Evolutionary conservation across 768 basidiomycete species (phyloP).

Genomic region (Podaxis carcinomalis): DNA sequence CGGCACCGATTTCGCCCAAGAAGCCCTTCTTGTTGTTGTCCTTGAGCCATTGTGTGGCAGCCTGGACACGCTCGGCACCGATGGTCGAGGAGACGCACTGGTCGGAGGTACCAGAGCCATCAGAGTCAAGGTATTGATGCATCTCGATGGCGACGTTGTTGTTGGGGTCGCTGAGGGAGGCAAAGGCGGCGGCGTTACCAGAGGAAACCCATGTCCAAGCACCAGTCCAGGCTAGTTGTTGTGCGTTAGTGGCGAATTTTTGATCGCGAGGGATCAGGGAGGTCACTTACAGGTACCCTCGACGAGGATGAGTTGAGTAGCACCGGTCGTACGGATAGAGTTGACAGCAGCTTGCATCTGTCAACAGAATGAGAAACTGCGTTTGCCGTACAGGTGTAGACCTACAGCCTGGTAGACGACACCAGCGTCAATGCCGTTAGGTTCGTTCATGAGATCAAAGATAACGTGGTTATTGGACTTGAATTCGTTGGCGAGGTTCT

Average conservation of each 20-base stretch:
- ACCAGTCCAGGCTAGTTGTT: constrained; percentile 48
- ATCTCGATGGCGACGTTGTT: constrained; percentile 63
- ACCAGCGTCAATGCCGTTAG: constrained; percentile 51
- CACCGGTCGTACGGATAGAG: constrained; percentile 59
- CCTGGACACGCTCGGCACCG: constrained; percentile 51
- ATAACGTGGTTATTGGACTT: constrained; percentile 49
- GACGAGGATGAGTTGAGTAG: constrained; percentile 51
- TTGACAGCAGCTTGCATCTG: constrained; percentile 65
- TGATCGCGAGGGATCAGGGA: too few species aligned
- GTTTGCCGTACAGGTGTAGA: neutral
- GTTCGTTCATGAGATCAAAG: constrained; percentile 69
- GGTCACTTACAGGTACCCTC: constrained; percentile 25
- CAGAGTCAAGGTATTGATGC: constrained; percentile 69
- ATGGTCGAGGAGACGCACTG: constrained; percentile 58
- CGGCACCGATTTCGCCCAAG: constrained; percentile 61
- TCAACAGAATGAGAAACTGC: neutral
- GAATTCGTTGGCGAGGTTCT: constrained; percentile 50
- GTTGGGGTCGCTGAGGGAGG: constrained; percentile 50
- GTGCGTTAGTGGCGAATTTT: neutral
- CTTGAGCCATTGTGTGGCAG: constrained; percentile 57
- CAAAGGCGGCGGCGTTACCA: constrained; percentile 52
- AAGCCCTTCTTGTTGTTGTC: constrained; percentile 57
- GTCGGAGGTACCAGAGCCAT: constrained; percentile 51
- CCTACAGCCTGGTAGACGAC: constrained; percentile 44
- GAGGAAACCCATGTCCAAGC: constrained; percentile 57